These are phyloP conservation scores for Cutaneotrichosporon sp. DNA, from an alignment of 1,284 basidiomycete genomes.

Conservation along the genomic window DNA sequence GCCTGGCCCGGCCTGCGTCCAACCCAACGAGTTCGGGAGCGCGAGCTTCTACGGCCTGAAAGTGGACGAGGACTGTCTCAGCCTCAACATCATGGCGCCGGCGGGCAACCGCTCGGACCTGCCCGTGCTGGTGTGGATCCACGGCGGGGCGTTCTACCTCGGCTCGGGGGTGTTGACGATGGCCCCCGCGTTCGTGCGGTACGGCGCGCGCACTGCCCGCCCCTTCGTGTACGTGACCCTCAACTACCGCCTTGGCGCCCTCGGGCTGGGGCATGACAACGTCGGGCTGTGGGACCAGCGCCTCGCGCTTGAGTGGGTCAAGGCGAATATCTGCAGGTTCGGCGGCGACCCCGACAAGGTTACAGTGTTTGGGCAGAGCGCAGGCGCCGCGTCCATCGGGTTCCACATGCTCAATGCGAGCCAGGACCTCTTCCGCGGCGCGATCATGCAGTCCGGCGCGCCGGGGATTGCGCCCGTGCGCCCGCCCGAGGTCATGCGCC, in stretches of 20 bases:
- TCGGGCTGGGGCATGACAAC: constrained; percentile 53
- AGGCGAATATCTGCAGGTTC: constrained; percentile 55
- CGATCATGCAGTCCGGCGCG: constrained; percentile 53
- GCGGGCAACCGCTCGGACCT: constrained; percentile 19
- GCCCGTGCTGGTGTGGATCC: constrained; percentile 48
- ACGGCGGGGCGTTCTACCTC: constrained; percentile 44
- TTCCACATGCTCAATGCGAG: constrained; percentile 42
- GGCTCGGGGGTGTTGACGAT: constrained; percentile 30
- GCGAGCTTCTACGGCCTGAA: constrained; percentile 15
- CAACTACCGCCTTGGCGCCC: constrained; percentile 56
- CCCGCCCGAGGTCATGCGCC: background rate
- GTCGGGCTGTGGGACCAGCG: constrained; percentile 55
- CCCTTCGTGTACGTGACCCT: constrained; percentile 54
- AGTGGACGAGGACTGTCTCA: constrained; percentile 54
- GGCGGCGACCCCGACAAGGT: constrained; percentile 56
- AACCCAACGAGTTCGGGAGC: constrained; percentile 18
- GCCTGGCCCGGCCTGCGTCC: constrained; percentile 39
- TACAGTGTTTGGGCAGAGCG: constrained; percentile 53
- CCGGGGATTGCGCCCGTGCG: constrained; percentile 4
- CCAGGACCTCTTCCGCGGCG: constrained; percentile 46
- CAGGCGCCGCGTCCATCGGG: constrained; percentile 48
- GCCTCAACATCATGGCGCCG: constrained; percentile 51
- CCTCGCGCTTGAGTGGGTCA: constrained; percentile 57
- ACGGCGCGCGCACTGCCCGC: constrained; percentile 15
- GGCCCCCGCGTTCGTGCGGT: constrained; percentile 24